These are phyloP conservation scores for Camelina hispida DNA, from an alignment of 345 rosid species.

Conservation along the genomic window DNA sequence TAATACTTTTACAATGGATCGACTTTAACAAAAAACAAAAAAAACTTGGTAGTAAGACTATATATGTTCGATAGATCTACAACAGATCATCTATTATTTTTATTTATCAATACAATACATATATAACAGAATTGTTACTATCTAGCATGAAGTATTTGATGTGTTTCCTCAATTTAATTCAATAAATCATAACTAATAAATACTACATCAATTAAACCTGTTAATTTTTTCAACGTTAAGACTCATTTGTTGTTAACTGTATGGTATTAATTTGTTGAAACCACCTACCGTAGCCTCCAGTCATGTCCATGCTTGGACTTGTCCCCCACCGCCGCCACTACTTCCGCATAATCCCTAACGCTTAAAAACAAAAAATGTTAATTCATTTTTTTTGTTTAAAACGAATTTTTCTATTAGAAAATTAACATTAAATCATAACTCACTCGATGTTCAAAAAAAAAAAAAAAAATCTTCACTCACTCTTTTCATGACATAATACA, in stretches of 20 bases:
- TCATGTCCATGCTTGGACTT: conserved; percentile 20
- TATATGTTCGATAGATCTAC: background rate
- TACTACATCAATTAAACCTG: background rate
- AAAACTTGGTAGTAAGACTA: background rate
- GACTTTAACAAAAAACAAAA: background rate
- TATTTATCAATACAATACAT: background rate
- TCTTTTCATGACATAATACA: background rate
- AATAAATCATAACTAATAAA: background rate
- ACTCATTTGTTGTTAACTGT: background rate
- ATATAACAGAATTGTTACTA: background rate
- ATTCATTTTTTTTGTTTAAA: no score
- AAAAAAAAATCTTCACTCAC: background rate
- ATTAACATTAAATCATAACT: no score
- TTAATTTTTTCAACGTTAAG: background rate
- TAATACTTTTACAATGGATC: background rate
- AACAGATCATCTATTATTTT: background rate
- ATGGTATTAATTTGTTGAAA: background rate
- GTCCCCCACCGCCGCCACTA: conserved; percentile 13
- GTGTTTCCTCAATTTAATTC: background rate
- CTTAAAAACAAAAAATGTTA: background rate
- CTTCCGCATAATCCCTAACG: conserved; percentile 2
- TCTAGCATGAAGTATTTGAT: background rate
- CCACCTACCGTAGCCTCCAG: conserved; percentile 1
- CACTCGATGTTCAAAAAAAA: no score
- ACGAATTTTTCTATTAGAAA: no score